These are phyloP conservation scores for Turnera subulata DNA, from an alignment of 345 rosid species.

Conservation along the genomic window DNA sequence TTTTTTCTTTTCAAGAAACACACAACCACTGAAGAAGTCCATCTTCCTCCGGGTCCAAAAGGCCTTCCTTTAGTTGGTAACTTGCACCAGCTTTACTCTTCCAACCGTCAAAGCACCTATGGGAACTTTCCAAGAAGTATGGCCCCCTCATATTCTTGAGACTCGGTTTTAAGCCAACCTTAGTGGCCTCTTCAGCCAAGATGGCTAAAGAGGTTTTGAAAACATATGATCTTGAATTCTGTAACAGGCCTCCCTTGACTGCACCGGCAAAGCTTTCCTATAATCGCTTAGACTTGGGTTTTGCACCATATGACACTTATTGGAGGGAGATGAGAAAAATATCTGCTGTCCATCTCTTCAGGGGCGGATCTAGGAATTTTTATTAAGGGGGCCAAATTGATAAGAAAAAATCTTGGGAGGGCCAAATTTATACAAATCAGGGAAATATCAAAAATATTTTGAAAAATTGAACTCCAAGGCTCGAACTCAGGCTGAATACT, in stretches of 20 bases:
- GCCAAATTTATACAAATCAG: too few species aligned
- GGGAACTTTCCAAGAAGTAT: constrained; percentile 12
- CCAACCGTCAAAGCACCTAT: not conserved
- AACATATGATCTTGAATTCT: constrained; percentile 2
- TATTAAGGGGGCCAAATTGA: too few species aligned
- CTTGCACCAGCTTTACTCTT: too few species aligned
- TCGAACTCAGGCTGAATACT: too few species aligned
- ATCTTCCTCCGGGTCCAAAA: constrained; percentile 8
- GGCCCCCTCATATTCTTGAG: constrained; percentile 12
- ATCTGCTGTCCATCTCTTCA: constrained; percentile 35
- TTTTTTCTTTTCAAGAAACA: not conserved
- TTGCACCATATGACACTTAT: constrained; percentile 28
- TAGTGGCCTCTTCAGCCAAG: constrained; percentile 18
- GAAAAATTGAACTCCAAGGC: too few species aligned
- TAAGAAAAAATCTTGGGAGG: too few species aligned
- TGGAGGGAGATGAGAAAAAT: constrained; percentile 47
- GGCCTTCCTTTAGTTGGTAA: constrained; percentile 16
- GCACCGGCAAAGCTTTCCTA: constrained; percentile 6
- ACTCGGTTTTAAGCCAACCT: constrained; percentile 1
- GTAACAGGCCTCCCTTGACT: not conserved
- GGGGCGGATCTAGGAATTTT: too few species aligned
- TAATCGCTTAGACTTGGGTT: constrained; percentile 4
- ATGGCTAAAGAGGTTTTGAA: constrained; percentile 4
- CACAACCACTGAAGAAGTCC: not conserved
- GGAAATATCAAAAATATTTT: too few species aligned